Conservation (phyloP, 257 asterid genomes). For the Solanum rostratum region DNA sequence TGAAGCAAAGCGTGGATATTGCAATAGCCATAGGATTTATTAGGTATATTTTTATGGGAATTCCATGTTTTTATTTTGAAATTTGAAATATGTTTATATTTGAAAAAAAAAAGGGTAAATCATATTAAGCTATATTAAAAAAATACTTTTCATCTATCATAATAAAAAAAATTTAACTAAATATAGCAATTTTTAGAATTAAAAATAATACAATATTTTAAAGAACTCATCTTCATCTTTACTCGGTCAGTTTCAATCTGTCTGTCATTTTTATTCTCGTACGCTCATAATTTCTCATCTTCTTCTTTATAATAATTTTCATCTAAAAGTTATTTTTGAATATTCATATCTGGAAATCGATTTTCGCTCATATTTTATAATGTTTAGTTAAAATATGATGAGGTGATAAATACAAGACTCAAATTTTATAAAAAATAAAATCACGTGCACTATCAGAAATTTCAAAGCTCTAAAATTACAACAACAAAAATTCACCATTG, state of each 20-base stretch:
- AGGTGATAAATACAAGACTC: neutral
- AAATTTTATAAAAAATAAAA: too few species aligned
- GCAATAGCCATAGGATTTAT: neutral
- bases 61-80: too few species aligned
- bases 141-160: neutral
- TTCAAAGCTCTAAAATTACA: neutral
- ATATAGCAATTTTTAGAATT: neutral
- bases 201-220: neutral
- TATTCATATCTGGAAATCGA: neutral
- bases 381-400: neutral
- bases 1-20: neutral
- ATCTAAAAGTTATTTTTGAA: neutral
- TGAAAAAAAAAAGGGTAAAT: too few species aligned
- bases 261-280: neutral
- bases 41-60: neutral
- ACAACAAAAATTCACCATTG: neutral
- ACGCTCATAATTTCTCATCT: neutral
- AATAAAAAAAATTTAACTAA: neutral
- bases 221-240: too few species aligned
- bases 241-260: neutral
- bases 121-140: neutral
- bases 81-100: too few species aligned
- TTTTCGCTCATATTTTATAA: neutral
- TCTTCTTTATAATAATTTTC: neutral
- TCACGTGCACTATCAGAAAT: neutral